Conservation (phyloP, 2,329 filamentous ascomycete species). For the Gaeumannomyces tritici region DNA sequence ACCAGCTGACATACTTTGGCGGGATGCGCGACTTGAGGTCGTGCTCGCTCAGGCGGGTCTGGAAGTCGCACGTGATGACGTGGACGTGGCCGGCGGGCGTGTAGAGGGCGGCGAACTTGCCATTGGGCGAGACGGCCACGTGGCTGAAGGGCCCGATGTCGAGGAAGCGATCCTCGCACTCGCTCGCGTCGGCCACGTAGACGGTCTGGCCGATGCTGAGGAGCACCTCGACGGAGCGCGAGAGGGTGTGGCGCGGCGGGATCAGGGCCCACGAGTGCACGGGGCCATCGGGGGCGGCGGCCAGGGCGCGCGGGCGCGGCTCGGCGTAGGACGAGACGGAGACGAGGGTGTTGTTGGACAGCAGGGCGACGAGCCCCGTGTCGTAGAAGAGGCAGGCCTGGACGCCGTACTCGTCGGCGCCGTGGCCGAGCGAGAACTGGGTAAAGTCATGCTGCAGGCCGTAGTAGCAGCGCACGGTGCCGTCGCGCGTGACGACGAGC, state of each 20-base stretch:
- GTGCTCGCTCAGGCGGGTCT: constrained; percentile 84
- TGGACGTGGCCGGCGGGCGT: constrained; percentile 77
- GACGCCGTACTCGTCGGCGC: constrained; percentile 81
- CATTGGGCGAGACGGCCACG: constrained; percentile 84
- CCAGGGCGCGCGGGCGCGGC: constrained; percentile 76
- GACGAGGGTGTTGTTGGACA: constrained; percentile 79
- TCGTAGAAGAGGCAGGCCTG: constrained; percentile 86
- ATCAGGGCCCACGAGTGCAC: constrained; percentile 87
- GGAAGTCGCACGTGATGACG: constrained; percentile 92
- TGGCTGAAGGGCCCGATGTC: constrained; percentile 90
- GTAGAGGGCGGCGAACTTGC: constrained; percentile 79
- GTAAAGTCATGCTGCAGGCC: constrained; percentile 92
- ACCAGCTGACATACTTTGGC: constrained; percentile 89
- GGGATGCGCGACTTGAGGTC: constrained; percentile 77
- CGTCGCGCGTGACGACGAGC: constrained; percentile 79
- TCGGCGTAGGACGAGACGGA: constrained; percentile 86
- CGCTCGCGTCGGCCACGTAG: constrained; percentile 76
- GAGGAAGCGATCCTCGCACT: constrained; percentile 83
- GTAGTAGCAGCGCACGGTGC: constrained; percentile 81
- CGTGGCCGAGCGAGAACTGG: constrained; percentile 85
- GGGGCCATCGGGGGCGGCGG: constrained; percentile 63
- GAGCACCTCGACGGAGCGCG: constrained; percentile 85
- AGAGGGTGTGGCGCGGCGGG: constrained; percentile 78
- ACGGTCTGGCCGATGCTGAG: constrained; percentile 78
- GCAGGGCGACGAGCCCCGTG: constrained; percentile 82